Conservation (phyloP, 495 filamentous ascomycete species). For the Podospora conica region DNA sequence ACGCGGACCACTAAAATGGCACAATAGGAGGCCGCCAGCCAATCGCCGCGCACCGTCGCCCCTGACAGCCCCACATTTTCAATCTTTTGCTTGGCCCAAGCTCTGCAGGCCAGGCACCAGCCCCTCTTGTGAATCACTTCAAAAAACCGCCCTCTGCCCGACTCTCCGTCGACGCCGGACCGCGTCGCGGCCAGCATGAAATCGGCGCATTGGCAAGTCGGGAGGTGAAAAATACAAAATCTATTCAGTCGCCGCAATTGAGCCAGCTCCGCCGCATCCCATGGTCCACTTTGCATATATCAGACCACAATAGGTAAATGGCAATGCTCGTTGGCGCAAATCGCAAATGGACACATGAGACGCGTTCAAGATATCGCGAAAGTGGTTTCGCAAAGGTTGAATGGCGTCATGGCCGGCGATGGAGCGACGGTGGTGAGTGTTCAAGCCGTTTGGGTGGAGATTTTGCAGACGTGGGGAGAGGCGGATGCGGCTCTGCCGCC, state of each 20-base stretch:
- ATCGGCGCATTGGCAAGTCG: conserved; percentile 13
- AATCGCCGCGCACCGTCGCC: conserved; percentile 4
- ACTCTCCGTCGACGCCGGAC: background rate
- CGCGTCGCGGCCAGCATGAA: conserved; percentile 16
- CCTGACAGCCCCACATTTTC: background rate
- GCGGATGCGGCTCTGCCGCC: conserved; percentile 25
- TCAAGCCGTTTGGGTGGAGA: conserved; percentile 22
- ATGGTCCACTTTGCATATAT: background rate
- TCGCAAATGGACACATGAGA: conserved; percentile 8
- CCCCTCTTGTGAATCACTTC: conserved; percentile 28
- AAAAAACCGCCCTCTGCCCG: conserved; percentile 18
- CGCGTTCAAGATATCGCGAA: conserved; percentile 23
- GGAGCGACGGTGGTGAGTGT: conserved; percentile 13
- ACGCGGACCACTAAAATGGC: conserved; percentile 3
- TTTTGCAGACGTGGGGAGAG: conserved; percentile 19
- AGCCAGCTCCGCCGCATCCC: background rate
- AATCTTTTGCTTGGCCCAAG: conserved; percentile 10
- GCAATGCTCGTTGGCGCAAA: background rate
- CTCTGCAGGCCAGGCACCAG: conserved; percentile 32
- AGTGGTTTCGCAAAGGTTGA: conserved; percentile 11
- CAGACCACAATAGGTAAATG: background rate
- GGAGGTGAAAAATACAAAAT: background rate
- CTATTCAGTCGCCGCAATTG: background rate
- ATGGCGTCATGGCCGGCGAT: conserved; percentile 26
- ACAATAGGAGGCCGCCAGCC: background rate